phyloP scores from a whole-genome alignment of 2,329 filamentous ascomycete genomes.

The Curvularia spicifera region DNA sequence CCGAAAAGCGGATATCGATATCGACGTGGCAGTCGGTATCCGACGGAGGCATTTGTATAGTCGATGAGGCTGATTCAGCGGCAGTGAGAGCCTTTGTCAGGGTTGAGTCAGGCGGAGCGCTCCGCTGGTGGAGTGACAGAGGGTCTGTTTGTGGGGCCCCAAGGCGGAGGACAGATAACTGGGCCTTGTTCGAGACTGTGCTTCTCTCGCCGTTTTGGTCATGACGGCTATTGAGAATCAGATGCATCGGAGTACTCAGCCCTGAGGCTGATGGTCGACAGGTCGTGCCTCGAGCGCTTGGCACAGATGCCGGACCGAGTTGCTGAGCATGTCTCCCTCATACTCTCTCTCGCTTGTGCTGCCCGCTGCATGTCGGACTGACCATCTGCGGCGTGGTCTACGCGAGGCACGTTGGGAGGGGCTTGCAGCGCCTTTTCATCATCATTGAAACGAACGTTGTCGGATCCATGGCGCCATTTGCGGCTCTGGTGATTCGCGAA shows the following conservation, averaged over 20 bases:
- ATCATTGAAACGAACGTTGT: neutral
- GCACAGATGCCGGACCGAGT: slow-evolving; percentile 10
- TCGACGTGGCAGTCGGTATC: neutral
- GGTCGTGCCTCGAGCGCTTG: neutral
- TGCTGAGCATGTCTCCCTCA: neutral
- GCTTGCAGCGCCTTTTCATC: neutral
- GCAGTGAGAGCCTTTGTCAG: neutral
- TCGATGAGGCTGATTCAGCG: slow-evolving; percentile 8
- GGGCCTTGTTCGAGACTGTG: slow-evolving; percentile 13
- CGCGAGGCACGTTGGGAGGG: slow-evolving; percentile 5
- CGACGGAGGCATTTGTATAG: slow-evolving; percentile 1
- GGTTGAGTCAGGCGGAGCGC: neutral
- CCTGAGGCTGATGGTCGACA: slow-evolving; percentile 2
- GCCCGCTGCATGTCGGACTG: neutral
- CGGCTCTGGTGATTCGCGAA: slow-evolving; percentile 3
- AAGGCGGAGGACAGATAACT: slow-evolving; percentile 8
- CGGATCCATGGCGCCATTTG: neutral
- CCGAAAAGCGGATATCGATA: neutral
- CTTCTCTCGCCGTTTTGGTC: slow-evolving; percentile 1
- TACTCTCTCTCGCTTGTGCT: neutral
- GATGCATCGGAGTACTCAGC: slow-evolving; percentile 1
- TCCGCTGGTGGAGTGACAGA: slow-evolving; percentile 4
- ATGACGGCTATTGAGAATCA: neutral
- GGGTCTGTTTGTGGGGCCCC: slow-evolving; percentile 3
- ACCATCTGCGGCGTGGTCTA: slow-evolving; percentile 2